These are phyloP conservation scores for Fusarium pilosicola DNA, from an alignment of 2,329 filamentous ascomycete genomes.

Conservation along the genomic window DNA sequence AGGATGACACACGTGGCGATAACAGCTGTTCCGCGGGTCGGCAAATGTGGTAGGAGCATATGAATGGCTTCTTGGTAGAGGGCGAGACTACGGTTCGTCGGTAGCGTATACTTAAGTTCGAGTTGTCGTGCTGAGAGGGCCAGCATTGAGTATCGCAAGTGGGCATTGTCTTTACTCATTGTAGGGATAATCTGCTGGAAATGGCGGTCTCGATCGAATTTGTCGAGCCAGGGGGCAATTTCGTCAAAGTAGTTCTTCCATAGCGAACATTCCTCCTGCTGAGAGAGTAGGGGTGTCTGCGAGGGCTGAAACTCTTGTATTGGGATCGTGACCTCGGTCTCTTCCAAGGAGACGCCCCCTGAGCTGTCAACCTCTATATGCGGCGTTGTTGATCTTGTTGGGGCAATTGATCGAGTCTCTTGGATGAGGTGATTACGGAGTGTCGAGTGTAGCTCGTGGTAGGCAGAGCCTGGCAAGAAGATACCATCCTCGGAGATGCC, in stretches of 20 bases:
- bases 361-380: constrained; percentile 26
- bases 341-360: constrained; percentile 11
- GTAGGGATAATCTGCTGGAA: constrained; percentile 60
- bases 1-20: constrained; percentile 64
- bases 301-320: constrained; percentile 34
- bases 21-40: constrained; percentile 58
- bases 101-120: constrained; percentile 52
- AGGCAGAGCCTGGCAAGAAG: constrained; percentile 58
- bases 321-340: constrained; percentile 12
- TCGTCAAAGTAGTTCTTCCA: constrained; percentile 57
- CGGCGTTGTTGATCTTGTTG: constrained; percentile 45
- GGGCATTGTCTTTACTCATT: constrained; percentile 55
- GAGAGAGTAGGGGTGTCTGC: constrained; percentile 33
- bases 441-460: constrained; percentile 58
- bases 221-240: constrained; percentile 60
- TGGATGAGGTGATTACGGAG: constrained; percentile 57
- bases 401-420: constrained; percentile 53
- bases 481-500: constrained; percentile 53
- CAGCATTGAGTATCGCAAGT: constrained; percentile 60
- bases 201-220: constrained; percentile 60
- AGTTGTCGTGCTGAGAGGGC: constrained; percentile 63
- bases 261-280: constrained; percentile 48
- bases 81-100: constrained; percentile 55
- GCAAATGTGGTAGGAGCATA: constrained; percentile 58
- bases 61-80: constrained; percentile 64